Evolutionary conservation across 176 grass and related monocot genomes (phyloP).

Genomic region (Themeda triandra): DNA sequence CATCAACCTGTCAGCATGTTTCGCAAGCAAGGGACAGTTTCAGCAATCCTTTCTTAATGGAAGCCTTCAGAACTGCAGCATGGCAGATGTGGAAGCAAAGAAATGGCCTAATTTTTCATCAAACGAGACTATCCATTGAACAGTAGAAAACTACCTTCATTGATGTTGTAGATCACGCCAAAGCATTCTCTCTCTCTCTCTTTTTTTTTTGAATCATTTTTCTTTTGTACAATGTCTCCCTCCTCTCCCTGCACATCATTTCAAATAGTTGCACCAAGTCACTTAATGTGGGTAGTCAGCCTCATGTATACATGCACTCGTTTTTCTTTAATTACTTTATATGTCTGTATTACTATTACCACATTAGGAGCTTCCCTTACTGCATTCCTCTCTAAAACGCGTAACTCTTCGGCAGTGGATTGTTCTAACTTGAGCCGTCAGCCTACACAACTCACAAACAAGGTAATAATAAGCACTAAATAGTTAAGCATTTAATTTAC

Average conservation of each 20-base stretch:
- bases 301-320: neutral
- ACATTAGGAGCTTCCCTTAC: neutral
- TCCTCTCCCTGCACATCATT: neutral
- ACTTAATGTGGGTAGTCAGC: no score
- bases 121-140: no score
- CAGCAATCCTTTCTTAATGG: no score
- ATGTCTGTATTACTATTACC: neutral
- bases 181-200: no score
- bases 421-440: neutral
- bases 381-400: neutral
- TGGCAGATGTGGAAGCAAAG: no score
- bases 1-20: no score
- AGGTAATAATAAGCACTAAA: neutral
- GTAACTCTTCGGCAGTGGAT: neutral
- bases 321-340: neutral
- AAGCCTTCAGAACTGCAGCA: no score
- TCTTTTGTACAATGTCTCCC: neutral
- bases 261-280: neutral
- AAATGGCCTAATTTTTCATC: no score
- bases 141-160: no score
- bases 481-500: neutral
- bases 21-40: no score
- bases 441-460: neutral
- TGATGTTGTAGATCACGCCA: no score
- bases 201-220: neutral